These are phyloP conservation scores for Trichoderma lentiforme DNA, from an alignment of 2,329 filamentous ascomycete genomes.

Conservation along the genomic window DNA sequence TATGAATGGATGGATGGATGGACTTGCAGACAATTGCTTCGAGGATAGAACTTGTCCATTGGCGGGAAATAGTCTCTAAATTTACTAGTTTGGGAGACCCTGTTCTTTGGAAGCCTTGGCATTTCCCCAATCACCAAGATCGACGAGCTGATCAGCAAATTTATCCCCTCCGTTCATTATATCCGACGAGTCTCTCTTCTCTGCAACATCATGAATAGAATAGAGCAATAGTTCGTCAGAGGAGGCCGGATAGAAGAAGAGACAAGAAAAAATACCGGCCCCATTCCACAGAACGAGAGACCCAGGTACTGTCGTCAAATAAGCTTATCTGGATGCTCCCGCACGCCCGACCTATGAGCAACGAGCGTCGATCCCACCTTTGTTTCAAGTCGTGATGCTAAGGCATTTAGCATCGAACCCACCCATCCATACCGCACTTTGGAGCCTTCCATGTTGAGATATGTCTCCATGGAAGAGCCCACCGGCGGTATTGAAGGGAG, in stretches of 20 bases:
- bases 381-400: not conserved
- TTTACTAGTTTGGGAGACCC: not conserved
- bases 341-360: not conserved
- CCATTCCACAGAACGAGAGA: not conserved
- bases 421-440: not conserved
- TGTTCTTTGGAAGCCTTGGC: not conserved
- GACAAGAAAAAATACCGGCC: not conserved
- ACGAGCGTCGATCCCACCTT: not conserved
- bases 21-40: not conserved
- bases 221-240: not conserved
- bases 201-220: fast-evolving
- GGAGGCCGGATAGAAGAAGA: not conserved
- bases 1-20: not conserved
- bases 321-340: conserved; percentile 2
- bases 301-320: not conserved
- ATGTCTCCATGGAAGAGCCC: not conserved
- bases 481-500: not conserved
- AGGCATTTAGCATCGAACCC: not conserved
- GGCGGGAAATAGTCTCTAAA: not conserved
- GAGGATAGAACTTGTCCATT: not conserved
- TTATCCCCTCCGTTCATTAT: not conserved
- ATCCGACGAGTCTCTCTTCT: not conserved
- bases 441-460: not conserved
- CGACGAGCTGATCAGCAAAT: not conserved
- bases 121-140: not conserved